phyloP scores from a whole-genome alignment of 139 green algal species.

The Micractinium conductrix region DNA sequence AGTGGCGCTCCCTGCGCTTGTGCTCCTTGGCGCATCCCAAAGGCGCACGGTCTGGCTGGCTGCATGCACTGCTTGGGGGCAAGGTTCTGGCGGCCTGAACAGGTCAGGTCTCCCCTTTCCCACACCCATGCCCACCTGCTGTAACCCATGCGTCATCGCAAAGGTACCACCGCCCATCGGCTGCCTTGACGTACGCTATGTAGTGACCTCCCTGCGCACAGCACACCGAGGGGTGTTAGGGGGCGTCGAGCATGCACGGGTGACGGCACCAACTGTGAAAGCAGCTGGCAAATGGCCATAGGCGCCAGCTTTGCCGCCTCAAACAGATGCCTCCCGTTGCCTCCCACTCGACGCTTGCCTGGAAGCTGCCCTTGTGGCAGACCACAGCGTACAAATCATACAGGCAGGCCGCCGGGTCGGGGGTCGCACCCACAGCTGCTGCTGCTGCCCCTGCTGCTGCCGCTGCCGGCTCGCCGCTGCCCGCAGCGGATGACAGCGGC shows the following conservation, averaged over 20 bases:
- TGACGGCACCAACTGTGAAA: no score
- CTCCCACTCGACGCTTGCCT: background rate
- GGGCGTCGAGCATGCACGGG: background rate
- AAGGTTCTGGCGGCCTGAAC: background rate
- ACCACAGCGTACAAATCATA: constrained; percentile 91
- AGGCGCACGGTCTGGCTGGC: no score
- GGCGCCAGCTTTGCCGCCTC: no score
- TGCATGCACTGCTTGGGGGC: background rate
- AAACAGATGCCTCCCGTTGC: no score
- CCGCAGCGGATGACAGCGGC: no score
- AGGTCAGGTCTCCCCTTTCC: background rate
- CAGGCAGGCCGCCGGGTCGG: constrained; percentile 1
- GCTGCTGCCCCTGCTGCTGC: constrained; percentile 26
- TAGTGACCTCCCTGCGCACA: constrained; percentile 84
- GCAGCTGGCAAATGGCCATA: background rate
- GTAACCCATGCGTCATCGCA: constrained; percentile 87
- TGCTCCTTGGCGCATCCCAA: no score
- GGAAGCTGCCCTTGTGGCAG: constrained; percentile 72
- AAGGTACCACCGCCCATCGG: constrained; percentile 76
- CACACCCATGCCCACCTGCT: background rate
- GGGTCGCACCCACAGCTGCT: constrained; percentile 19
- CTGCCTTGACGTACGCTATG: constrained; percentile 69
- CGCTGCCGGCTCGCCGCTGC: background rate
- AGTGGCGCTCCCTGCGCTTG: no score
- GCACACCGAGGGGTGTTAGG: no score